Conservation (phyloP, 345 rosid genomes). For the Lepidium aucheri region DNA sequence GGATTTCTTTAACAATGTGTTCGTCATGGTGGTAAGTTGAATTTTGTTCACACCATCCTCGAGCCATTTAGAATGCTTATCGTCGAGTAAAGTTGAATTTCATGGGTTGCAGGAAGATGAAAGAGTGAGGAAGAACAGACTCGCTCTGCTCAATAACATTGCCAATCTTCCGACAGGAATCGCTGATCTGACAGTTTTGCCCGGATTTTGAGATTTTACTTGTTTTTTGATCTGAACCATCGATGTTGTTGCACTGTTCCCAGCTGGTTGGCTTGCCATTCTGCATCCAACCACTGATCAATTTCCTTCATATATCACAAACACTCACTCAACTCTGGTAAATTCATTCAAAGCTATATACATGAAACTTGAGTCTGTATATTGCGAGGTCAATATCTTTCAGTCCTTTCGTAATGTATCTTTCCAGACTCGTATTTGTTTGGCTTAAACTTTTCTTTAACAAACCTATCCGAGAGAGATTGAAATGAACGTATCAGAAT, state of each 20-base stretch:
- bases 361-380: not conserved
- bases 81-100: not conserved
- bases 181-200: conserved; percentile 68
- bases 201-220: conserved; percentile 50
- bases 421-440: too few relatives aligned
- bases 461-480: too few relatives aligned
- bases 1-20: conserved; percentile 80
- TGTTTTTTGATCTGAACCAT: conserved; percentile 44
- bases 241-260: conserved; percentile 53
- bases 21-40: conserved; percentile 94
- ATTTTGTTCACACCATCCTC: not conserved
- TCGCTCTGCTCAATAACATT: conserved; percentile 61
- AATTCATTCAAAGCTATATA: not conserved
- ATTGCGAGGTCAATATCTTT: too few relatives aligned
- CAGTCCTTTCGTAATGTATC: too few relatives aligned
- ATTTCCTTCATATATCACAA: not conserved
- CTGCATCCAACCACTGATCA: conserved; percentile 28
- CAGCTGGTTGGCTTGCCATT: conserved; percentile 78
- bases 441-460: too few relatives aligned
- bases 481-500: not conserved
- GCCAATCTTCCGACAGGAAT: conserved; percentile 76
- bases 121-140: conserved; percentile 66
- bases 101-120: conserved; percentile 58
- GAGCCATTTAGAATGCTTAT: not conserved
- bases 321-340: not conserved